Evolutionary conservation across 1,139 yeast species (phyloP).

Genomic region (Entelexis paramagnoliae): DNA sequence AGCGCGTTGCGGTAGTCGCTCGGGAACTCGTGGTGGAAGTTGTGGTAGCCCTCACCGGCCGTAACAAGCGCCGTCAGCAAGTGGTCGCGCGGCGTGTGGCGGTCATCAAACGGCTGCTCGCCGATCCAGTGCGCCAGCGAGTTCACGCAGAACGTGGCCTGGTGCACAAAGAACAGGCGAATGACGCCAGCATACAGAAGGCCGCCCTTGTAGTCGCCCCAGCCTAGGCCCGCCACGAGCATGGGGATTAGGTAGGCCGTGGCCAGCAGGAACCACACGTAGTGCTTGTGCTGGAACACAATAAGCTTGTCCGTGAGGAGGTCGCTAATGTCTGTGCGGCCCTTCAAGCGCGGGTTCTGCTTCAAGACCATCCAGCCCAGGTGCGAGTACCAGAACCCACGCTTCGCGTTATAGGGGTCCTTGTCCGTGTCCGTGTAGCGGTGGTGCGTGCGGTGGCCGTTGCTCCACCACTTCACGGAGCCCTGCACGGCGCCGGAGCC

Average conservation of each 20-base stretch:
- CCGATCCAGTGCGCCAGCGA: conserved; percentile 99
- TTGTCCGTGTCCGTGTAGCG: conserved; percentile 92
- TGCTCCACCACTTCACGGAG: conserved; percentile 98
- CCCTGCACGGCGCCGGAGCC: conserved; percentile 97
- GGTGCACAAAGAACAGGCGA: conserved; percentile 79
- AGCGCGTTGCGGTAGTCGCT: conserved; percentile 96
- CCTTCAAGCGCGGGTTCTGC: conserved; percentile 89
- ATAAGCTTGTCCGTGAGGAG: conserved; percentile 84
- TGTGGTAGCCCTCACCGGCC: conserved; percentile 97
- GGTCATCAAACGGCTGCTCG: conserved; percentile 93
- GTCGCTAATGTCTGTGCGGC: conserved; percentile 93
- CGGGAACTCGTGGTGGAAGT: conserved; percentile 99
- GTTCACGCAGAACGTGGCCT: conserved; percentile 97
- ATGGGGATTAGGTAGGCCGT: conserved; percentile 69
- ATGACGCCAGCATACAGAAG: conserved; percentile 82
- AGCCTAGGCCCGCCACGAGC: conserved; percentile 61
- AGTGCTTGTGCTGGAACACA: conserved; percentile 87
- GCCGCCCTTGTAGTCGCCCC: conserved; percentile 92
- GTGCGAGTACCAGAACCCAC: conserved; percentile 92
- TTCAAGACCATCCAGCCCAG: conserved; percentile 94
- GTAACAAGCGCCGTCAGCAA: conserved; percentile 88
- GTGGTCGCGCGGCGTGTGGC: conserved; percentile 96
- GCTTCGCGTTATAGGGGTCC: conserved; percentile 96
- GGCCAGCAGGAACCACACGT: conserved; percentile 53
- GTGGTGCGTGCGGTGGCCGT: conserved; percentile 94